phyloP scores from a whole-genome alignment of 768 basidiomycete species.

The Pleurotus platypus region DNA sequence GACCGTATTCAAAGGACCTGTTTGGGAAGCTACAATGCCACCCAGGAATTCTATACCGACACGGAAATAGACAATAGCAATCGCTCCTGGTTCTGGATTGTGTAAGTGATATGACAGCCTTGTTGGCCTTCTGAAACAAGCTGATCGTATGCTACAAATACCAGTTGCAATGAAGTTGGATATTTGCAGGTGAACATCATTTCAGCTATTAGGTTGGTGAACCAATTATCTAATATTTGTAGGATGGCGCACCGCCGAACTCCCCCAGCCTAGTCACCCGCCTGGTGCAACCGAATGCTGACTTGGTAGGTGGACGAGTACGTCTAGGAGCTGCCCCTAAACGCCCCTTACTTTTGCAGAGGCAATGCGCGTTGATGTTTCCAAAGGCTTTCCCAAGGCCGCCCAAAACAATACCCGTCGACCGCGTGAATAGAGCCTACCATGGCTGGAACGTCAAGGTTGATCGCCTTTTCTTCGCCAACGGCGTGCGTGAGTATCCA shows the following conservation, averaged over 20 bases:
- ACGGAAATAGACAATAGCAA: constrained; percentile 48
- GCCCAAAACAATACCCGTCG: constrained; percentile 44
- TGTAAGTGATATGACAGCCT: constrained; percentile 30
- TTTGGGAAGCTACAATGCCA: constrained; percentile 39
- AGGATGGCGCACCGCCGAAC: constrained; percentile 40
- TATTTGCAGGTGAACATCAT: constrained; percentile 38
- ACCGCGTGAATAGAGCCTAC: constrained; percentile 44
- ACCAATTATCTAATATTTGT: background rate
- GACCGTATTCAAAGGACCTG: constrained; percentile 26
- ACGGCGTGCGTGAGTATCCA: constrained; percentile 52
- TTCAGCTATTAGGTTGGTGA: background rate
- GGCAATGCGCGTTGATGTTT: constrained; percentile 72
- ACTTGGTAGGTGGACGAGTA: constrained; percentile 35
- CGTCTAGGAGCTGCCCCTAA: background rate
- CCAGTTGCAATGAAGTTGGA: constrained; percentile 72
- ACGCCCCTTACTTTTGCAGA: constrained; percentile 26
- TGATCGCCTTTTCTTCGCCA: constrained; percentile 65
- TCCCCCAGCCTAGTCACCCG: constrained; percentile 48
- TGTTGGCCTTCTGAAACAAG: too few species aligned
- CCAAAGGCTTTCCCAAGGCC: constrained; percentile 56
- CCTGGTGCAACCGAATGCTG: constrained; percentile 51
- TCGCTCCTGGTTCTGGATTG: constrained; percentile 74
- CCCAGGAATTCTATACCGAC: constrained; percentile 46
- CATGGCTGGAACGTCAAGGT: constrained; percentile 60
- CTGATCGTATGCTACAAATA: background rate